phyloP scores from a whole-genome alignment of 2,329 filamentous ascomycete species.

The Cadophora sp. region DNA sequence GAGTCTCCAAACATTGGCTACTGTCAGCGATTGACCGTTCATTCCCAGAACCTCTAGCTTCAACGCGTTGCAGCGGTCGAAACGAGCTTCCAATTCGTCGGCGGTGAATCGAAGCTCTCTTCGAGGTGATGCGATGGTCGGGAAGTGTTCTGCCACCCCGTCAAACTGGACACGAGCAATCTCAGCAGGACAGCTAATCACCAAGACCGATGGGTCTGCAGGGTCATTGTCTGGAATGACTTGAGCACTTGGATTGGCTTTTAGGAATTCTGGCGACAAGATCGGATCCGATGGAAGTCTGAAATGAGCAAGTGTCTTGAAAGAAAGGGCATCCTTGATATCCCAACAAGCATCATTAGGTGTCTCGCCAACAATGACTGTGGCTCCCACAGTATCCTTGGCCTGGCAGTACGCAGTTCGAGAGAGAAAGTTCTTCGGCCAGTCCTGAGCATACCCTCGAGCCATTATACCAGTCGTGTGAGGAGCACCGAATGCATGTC shows the following conservation, averaged over 20 bases:
- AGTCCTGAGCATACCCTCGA: conserved; percentile 50
- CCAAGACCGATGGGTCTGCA: conserved; percentile 18
- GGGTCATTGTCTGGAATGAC: conserved; percentile 37
- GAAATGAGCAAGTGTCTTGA: conserved; percentile 73
- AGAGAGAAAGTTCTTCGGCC: conserved; percentile 51
- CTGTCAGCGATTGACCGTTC: conserved; percentile 49
- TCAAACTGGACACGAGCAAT: conserved; percentile 44
- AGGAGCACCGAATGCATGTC: conserved; percentile 72
- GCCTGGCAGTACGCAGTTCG: conserved; percentile 45
- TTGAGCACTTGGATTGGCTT: conserved; percentile 21
- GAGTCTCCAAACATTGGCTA: conserved; percentile 46
- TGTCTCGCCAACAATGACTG: conserved; percentile 46
- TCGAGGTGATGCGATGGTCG: conserved; percentile 33
- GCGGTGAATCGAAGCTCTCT: conserved; percentile 35
- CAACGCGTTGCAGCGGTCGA: conserved; percentile 42
- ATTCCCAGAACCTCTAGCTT: conserved; percentile 46
- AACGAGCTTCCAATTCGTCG: conserved; percentile 44
- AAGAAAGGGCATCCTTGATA: conserved; percentile 69
- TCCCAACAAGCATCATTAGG: conserved; percentile 72
- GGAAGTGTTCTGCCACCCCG: conserved; percentile 29
- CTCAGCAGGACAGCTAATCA: conserved; percentile 37
- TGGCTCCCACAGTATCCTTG: conserved; percentile 37
- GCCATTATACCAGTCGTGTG: conserved; percentile 73
- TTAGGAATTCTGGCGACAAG: conserved; percentile 37
- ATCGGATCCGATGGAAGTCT: conserved; percentile 64